Base-by-base conservation (phyloP, 2,329 filamentous ascomycete genomes). In the Dactylellina sp. region DNA sequence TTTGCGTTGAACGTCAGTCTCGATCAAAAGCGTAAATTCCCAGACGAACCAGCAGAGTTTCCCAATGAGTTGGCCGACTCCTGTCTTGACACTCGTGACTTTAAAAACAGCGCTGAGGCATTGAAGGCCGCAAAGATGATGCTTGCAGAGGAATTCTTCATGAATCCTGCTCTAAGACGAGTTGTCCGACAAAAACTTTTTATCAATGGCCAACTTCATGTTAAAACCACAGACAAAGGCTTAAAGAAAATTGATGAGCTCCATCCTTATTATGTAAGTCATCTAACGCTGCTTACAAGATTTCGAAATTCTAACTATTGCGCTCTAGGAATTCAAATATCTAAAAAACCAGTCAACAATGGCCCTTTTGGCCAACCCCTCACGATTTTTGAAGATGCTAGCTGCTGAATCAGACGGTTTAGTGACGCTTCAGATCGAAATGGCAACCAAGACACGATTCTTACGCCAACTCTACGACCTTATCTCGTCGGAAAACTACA, bases 321-420 rank as follows among this genome's bases (percentile, higher is more conserved):
- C 7, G 11, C 25, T n/a, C 9, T 57, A 78, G 77, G 95, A 98
- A 81, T 92, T 99, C 84, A 97, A 99, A 81, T 99, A 99, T 78
- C 85, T 99, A 18, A 89, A 92, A 76, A 93, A 95, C 78, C 93
- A 97, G 81, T 91, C 91, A 6, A 90, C 97, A 75, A 84, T 85
- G 44, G 91, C 95, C 77, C 87, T 98, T 71, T 90, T 92, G 1
- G 88, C 89, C 59, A 89, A 91, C 60, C 95, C 95, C 0, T 93
- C 97, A 76, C 84, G 97, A 24, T 99, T 95, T 80, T 83, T 99
- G 64, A 94, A 96, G 82, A 99, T 99, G 95, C 88, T 98, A 81
- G 96, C 93, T 80, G 95, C 95, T 1, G 95, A 99, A 81, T 91
- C 95, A 78, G 95, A 99, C 80, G 93, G 94, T 1, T 84, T 99